A percentile compares a stretch with the other conserved stretches of the same genome.
Conservation (phyloP, 352 stramenopile species). For the Hyaloperonospora brassicae region DNA sequence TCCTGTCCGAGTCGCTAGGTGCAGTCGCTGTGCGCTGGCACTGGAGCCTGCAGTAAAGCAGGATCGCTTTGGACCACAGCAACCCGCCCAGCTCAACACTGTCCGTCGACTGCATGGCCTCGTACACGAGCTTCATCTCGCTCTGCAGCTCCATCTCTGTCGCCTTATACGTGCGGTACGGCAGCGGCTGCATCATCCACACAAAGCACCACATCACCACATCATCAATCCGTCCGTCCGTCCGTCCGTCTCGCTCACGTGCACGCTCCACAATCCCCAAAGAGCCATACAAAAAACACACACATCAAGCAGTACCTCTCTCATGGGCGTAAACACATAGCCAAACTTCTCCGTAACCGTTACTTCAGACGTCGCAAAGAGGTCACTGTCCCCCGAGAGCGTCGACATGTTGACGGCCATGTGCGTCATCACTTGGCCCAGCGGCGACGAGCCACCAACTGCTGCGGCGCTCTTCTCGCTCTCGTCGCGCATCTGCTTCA, state of each 20-base stretch:
- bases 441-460: conserved; percentile 21
- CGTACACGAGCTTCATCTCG: conserved; percentile 52
- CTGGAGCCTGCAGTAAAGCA: conserved; percentile 45
- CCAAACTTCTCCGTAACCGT: conserved; percentile 58
- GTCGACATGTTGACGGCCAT: conserved; percentile 69
- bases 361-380: conserved; percentile 40
- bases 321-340: conserved; percentile 77
- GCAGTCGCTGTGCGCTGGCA: conserved; percentile 14
- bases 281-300: too few relatives aligned
- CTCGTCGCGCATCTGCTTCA: conserved; percentile 54
- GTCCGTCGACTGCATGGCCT: conserved; percentile 47
- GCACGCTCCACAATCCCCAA: background rate
- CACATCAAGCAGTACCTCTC: conserved; percentile 19
- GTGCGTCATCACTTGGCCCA: conserved; percentile 56
- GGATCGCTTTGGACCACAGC: conserved; percentile 68
- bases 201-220: background rate
- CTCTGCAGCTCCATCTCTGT: conserved; percentile 44
- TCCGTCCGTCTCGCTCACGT: background rate
- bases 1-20: conserved; percentile 3
- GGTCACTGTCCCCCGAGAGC: conserved; percentile 50
- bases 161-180: conserved; percentile 49
- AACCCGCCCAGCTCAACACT: conserved; percentile 44
- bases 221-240: background rate
- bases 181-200: conserved; percentile 32
- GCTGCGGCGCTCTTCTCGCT: conserved; percentile 10